phyloP scores from a whole-genome alignment of 257 asterid species.

The Nicotiana tomentosiformis region DNA sequence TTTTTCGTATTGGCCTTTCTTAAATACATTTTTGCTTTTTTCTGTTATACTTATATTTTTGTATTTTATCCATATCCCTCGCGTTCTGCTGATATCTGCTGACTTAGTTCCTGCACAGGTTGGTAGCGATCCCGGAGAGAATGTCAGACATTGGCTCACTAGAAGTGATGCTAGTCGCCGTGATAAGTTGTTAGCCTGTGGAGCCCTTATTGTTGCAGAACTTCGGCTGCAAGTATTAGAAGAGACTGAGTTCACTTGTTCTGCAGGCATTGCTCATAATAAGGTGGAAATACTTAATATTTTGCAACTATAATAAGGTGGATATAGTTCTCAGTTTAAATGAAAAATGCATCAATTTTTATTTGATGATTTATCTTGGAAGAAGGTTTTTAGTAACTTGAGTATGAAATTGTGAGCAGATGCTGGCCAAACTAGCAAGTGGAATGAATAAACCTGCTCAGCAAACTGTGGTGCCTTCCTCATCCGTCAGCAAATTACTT shows the following conservation, averaged over 20 bases:
- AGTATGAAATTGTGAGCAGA: constrained; percentile 40
- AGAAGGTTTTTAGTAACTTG: constrained; percentile 9
- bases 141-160: constrained; percentile 60
- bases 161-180: constrained; percentile 50
- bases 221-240: constrained; percentile 73
- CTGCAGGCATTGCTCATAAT: constrained; percentile 97
- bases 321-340: neutral
- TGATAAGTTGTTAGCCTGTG: constrained; percentile 83
- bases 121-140: constrained; percentile 32
- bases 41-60: neutral
- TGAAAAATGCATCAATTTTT: neutral
- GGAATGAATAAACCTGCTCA: constrained; percentile 99
- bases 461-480: constrained; percentile 82
- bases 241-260: constrained; percentile 86
- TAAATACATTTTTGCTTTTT: neutral
- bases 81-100: neutral
- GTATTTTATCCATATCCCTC: neutral
- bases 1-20: neutral
- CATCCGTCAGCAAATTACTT: constrained; percentile 65
- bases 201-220: constrained; percentile 83
- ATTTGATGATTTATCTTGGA: neutral
- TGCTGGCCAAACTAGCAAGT: constrained; percentile 94
- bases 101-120: constrained; percentile 37
- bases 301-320: neutral
- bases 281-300: constrained; percentile 41